Evolutionary conservation across 371 early-diverging fungal genomes (phyloP), one percentile per base, ranked within the genome.

Genomic region (Mucor plumbeus): DNA sequence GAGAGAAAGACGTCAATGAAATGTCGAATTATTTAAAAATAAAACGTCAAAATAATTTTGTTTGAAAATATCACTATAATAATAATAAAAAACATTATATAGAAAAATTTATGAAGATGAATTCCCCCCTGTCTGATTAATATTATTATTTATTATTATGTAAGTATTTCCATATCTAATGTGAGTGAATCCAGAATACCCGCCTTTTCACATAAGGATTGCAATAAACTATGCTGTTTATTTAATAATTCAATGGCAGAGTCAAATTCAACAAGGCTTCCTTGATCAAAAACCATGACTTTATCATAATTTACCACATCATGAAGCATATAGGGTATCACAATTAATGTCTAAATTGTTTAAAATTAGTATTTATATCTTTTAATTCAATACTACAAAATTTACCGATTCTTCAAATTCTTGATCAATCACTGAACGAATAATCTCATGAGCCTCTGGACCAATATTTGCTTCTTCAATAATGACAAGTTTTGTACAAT

Each of bases 281-380:
- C 95, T 53, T 88, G 75, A 63, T 91, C 90, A 60, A 93, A 77
- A 4, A 82, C 77, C 69, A 82, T 78, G 21, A 75, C 80, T 40
- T 78, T 77, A 65, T 89, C 89, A 70, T 76, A 81, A 63, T 90
- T 87, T 55, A 86, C 83, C 9, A 90, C 85, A 13, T 87, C 91
- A 70, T 84, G 85, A 61, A 95, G 85, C 6, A 91, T 79, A 74
- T 93, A 91, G 6, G 94, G 94, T 71, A 97, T 95, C 21, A 91
- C 89, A 31, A 97, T 68, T 3, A 96, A 78, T 0, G 96, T 95
- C 82, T 91, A 88, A 43, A 26, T 26, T 26, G 26, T 26, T 26
- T 26, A 26, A 26, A 26, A 26, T 26, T 26, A 26, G 26, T 26
- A 26, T 26, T 26, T 26, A 3, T 26, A 26, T 26, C 26, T 26